phyloP scores from a whole-genome alignment of 345 rosid genomes.

The Combretum micranthum region DNA sequence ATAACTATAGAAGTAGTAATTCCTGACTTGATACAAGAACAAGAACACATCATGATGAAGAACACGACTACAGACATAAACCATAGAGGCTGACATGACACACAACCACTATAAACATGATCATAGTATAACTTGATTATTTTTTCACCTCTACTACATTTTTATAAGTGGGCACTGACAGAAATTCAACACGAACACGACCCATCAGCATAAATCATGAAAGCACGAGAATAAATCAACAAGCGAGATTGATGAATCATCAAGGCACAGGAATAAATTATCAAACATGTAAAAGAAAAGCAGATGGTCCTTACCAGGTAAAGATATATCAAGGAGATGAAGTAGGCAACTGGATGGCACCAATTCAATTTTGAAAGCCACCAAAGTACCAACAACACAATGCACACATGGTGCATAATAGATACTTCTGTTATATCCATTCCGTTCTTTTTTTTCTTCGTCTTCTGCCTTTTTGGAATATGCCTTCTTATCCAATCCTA shows the following conservation, averaged over 20 bases:
- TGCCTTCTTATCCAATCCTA: not conserved
- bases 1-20: no score
- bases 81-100: no score
- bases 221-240: not conserved
- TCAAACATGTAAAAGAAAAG: not conserved
- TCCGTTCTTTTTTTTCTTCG: constrained; percentile 5
- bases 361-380: constrained; percentile 46
- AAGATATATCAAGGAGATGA: constrained; percentile 61
- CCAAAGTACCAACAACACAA: constrained; percentile 66
- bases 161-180: no score
- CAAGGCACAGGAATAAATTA: not conserved
- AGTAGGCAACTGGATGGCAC: constrained; percentile 49
- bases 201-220: no score
- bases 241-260: not conserved
- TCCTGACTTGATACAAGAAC: no score
- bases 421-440: constrained; percentile 45
- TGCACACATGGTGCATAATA: constrained; percentile 70
- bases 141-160: no score
- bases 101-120: no score
- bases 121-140: no score
- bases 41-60: no score
- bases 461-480: not conserved
- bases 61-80: no score
- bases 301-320: constrained; percentile 41
- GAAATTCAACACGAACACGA: no score